phyloP scores from a whole-genome alignment of 257 asterid genomes.

The Petrea volubilis region DNA sequence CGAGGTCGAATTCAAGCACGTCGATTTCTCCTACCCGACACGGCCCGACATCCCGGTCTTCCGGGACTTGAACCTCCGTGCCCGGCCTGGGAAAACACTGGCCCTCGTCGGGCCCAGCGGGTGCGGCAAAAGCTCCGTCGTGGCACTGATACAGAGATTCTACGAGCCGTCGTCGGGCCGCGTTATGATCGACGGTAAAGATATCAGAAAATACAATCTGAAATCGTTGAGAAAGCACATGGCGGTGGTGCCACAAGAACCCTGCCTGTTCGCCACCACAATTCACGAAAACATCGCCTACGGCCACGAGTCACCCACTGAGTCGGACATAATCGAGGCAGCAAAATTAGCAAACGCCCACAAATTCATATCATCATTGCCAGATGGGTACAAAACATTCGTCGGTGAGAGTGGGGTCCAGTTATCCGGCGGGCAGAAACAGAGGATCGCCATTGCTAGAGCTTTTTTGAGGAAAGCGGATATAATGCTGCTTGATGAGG shows the following conservation, averaged over 20 bases:
- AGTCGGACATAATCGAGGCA: conserved; percentile 70
- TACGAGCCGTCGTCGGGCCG: conserved; percentile 88
- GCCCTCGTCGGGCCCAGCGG: conserved; percentile 96
- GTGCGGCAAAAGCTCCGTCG: conserved; percentile 75
- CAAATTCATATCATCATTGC: conserved; percentile 49
- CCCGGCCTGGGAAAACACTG: conserved; percentile 75
- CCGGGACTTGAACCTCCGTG: conserved; percentile 64
- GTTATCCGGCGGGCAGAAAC: conserved; percentile 87
- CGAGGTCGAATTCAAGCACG: conserved; percentile 78
- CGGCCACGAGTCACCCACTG: conserved; percentile 68
- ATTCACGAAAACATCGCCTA: conserved; percentile 80
- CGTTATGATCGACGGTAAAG: conserved; percentile 68
- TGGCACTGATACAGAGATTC: conserved; percentile 64
- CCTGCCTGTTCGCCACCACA: conserved; percentile 76
- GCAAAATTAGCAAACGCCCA: conserved; percentile 76
- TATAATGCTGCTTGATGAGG: conserved; percentile 78
- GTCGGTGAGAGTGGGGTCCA: conserved; percentile 86
- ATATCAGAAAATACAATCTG: conserved; percentile 72
- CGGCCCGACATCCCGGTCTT: conserved; percentile 66
- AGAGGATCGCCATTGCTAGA: conserved; percentile 76
- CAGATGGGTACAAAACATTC: conserved; percentile 46
- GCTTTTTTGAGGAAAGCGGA: conserved; percentile 70
- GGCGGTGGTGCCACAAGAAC: conserved; percentile 81
- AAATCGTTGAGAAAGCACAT: conserved; percentile 65
- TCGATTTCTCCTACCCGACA: conserved; percentile 77